Conservation (phyloP, 257 asterid species). For the Asclepias syriaca region DNA sequence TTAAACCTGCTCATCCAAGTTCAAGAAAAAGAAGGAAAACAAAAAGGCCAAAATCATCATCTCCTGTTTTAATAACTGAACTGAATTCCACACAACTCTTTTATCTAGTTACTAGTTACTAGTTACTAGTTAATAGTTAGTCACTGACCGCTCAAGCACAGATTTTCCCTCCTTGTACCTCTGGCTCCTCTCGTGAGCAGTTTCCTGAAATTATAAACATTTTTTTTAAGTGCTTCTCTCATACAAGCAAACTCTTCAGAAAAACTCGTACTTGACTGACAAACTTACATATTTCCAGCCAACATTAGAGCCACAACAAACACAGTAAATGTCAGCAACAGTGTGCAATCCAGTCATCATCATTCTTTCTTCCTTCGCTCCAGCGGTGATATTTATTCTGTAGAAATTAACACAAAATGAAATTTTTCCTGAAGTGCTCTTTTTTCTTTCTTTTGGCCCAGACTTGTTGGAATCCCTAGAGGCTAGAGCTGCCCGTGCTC, state of each 20-base stretch:
- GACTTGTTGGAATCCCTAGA: not conserved
- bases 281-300: conserved; percentile 76
- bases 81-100: not conserved
- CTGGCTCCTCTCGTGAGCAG: conserved; percentile 78
- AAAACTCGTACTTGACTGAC: not conserved
- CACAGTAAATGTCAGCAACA: conserved; percentile 72
- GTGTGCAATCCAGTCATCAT: conserved; percentile 70
- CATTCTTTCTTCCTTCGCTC: conserved; percentile 61
- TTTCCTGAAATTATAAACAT: conserved; percentile 27
- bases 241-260: not conserved
- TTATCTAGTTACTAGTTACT: not conserved
- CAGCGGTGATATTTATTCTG: conserved; percentile 56
- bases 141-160: conserved; percentile 78
- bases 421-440: not conserved
- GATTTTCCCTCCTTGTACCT: conserved; percentile 98
- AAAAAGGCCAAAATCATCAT: conserved; percentile 13
- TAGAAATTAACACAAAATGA: conserved; percentile 5
- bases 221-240: not conserved
- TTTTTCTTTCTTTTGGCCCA: no score
- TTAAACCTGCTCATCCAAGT: conserved; percentile 43
- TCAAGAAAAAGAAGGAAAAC: no score
- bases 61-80: not conserved
- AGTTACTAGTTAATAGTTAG: not conserved
- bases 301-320: conserved; percentile 54
- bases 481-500: not conserved